Evolutionary conservation across 495 filamentous ascomycete species (phyloP), one percentile per base, ranked within the genome.

Genomic region (Lasiosphaeria miniovina): DNA sequence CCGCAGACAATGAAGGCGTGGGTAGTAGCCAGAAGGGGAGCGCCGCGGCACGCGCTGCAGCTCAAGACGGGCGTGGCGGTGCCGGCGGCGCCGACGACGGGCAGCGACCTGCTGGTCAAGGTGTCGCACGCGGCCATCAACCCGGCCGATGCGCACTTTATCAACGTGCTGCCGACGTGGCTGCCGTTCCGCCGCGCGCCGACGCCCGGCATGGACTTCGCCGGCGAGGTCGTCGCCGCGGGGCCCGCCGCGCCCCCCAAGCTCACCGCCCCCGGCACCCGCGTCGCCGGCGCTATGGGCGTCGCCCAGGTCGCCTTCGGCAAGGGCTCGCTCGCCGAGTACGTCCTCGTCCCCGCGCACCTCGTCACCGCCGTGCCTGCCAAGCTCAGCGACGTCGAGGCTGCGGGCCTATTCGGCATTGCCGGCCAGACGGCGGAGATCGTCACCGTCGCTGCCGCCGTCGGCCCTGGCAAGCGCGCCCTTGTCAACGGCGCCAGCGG

Each of bases 401-500:
- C 71, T 3, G 76, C 71, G 0, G 77, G 76, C 2, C 51, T 75
- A 40, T 49, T 66, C 52, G 69, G 70, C 0, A 64, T 77, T 12
- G 70, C 74, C 5, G 77, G 74, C 7, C 67, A 68, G 58, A 77
- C 71, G 1, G 69, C 67, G 0, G 43, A 48, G 3, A 31, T 72
- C 0, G 63, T 70, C 54, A 24, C 40, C 0, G 64, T 54, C 49
- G 64, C 68, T 0, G 61, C 52, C 1, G 66, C 48, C 6, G 52
- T 67, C 7, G 52, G 36, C 32, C 33, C 58, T 1, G 71, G 68
- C 2, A 64, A 65, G 2, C 67, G 68, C 15, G 66, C 76, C 54
- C 15, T 73, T 51, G 61, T 81, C 0, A 77, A 79, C 61, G 78
- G 74, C 10, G 77, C 74, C 4, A 77, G 75, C 57, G 78, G 78